These are phyloP conservation scores for Russula earlei DNA, from an alignment of 768 basidiomycete species.

Conservation along the genomic window DNA sequence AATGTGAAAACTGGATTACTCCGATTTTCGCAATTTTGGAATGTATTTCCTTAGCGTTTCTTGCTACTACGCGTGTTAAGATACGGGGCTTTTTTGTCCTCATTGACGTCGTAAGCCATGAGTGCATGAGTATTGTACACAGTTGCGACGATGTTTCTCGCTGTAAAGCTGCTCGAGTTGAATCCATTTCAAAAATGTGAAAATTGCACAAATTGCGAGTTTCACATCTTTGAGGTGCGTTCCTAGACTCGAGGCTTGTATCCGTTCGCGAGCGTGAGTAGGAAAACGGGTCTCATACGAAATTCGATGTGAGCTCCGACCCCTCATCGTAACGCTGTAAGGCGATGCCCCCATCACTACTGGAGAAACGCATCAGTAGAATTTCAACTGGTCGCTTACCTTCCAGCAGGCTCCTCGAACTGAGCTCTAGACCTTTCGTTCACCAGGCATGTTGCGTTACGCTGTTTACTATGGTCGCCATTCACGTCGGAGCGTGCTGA, in stretches of 20 bases:
- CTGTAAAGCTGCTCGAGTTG: too few relatives aligned
- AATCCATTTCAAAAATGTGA: background rate
- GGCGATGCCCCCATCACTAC: constrained; percentile 5
- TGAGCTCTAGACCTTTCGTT: constrained; percentile 11
- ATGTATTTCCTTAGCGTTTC: background rate
- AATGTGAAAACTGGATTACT: background rate
- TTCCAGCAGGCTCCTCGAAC: constrained; percentile 6
- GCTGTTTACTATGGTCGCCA: background rate
- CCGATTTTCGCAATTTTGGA: background rate
- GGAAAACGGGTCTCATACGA: too few relatives aligned
- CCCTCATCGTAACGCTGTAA: too few relatives aligned
- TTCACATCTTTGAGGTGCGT: background rate
- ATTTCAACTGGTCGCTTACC: constrained; percentile 16
- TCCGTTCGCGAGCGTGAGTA: too few relatives aligned
- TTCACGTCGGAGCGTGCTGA: background rate
- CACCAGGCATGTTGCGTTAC: constrained; percentile 16
- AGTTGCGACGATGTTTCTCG: too few relatives aligned
- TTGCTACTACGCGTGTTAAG: too few relatives aligned
- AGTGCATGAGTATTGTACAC: too few relatives aligned
- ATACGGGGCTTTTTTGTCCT: too few relatives aligned
- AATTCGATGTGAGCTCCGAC: too few relatives aligned
- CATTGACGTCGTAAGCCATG: too few relatives aligned
- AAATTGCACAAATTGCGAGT: background rate
- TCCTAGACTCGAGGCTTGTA: too few relatives aligned
- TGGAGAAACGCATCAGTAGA: constrained; percentile 13